phyloP scores from a whole-genome alignment of 1,284 basidiomycete genomes.

The Cryptococcus sp. region DNA sequence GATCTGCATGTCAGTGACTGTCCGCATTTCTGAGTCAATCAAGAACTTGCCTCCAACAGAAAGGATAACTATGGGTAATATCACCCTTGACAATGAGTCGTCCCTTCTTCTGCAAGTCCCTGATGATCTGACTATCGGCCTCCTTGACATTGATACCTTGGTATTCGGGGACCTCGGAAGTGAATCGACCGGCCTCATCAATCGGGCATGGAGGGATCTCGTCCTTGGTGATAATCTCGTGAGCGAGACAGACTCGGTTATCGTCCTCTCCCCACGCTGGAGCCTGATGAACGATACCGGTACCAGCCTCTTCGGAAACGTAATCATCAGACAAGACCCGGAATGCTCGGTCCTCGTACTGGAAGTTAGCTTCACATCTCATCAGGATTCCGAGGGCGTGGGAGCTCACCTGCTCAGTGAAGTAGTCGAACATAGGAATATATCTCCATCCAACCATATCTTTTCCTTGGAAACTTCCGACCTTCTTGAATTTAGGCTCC shows the following conservation, averaged over 20 bases:
- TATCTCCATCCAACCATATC: conserved; percentile 98
- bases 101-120: conserved; percentile 80
- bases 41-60: conserved; percentile 81
- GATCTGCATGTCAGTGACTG: conserved; percentile 56
- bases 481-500: conserved; percentile 92
- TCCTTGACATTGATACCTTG: conserved; percentile 89
- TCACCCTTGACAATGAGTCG: conserved; percentile 84
- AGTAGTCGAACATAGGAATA: conserved; percentile 94
- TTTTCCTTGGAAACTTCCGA: conserved; percentile 77
- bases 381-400: not conserved
- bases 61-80: conserved; percentile 89
- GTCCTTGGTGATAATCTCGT: conserved; percentile 75
- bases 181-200: conserved; percentile 85
- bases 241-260: conserved; percentile 82
- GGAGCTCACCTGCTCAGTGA: conserved; percentile 74
- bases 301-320: conserved; percentile 90
- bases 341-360: conserved; percentile 92
- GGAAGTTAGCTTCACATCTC: no score
- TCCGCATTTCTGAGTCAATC: not conserved
- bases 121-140: conserved; percentile 93
- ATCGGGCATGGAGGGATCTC: conserved; percentile 96
- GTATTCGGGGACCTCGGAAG: conserved; percentile 84
- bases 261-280: conserved; percentile 99
- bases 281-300: conserved; percentile 98
- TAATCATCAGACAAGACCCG: conserved; percentile 86